Base-by-base conservation (phyloP, 2,329 filamentous ascomycete genomes). In the Arthrobotrys musiformis region DNA sequence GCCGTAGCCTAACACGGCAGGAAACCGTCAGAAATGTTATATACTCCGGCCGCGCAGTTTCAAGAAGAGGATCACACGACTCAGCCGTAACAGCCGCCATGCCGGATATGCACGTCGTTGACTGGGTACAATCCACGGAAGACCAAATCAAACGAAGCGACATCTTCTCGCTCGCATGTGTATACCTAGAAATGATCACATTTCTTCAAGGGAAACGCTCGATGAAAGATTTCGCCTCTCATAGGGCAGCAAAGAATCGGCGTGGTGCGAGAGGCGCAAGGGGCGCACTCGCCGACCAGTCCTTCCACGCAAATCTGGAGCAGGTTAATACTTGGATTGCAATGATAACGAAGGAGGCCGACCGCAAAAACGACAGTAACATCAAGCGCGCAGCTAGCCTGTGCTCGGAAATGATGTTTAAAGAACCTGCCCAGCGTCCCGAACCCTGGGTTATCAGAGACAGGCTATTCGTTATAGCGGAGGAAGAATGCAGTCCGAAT, bases 261-360 rank as follows among this genome's bases (percentile, higher is more conserved):
- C 84, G 44, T 82, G 86, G 11, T 0, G 69, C 74, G 11, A 62
- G 74, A 15, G 86, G 11, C 0, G 84, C 87, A 33, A 88, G 88
- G 24, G 89, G 88, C 11, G 89, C 88, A 8, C 86, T 90, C 0
- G 1, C 86, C 87, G 91, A 93, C 83, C 87, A 90, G 0, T 92
- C 90, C 0, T 93, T 92, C 82, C 91, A 93, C 82, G 88, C 88
- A 79, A 92, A 93, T 80, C 85, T 91, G 0, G 87, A 88, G 17
- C 90, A 91, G 82, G 86, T 93, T 1, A 88, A 91, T 78, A 86
- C 85, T 11, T 93, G 91, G 91, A 90, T 92, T 85, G 84, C 84
- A 0, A 83, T 83, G 2, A 84, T 92, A 7, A 87, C 88, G 28
- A 88, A 88, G 72, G 88, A 90, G 17, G 88, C 88, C 17, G 64